These are phyloP conservation scores for Lathyrus oleraceus DNA, from an alignment of 306 rosid genomes.

Conservation along the genomic window DNA sequence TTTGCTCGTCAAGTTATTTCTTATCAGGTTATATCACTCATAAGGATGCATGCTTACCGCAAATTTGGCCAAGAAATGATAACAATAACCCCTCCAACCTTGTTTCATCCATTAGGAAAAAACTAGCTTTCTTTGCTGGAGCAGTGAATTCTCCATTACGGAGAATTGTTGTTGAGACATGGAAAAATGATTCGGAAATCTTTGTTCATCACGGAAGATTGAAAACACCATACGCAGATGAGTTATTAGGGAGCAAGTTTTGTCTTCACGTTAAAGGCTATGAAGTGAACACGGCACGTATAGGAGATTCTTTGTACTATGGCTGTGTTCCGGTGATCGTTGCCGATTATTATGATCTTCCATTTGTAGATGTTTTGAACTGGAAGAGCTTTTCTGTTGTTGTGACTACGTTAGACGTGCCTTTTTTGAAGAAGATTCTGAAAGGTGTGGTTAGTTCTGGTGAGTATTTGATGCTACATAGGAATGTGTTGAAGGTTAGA, in stretches of 20 bases:
- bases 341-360: conserved; percentile 79
- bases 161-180: conserved; percentile 47
- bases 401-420: conserved; percentile 61
- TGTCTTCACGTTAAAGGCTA: conserved; percentile 89
- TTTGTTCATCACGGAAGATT: conserved; percentile 74
- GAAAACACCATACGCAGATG: conserved; percentile 75
- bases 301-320: conserved; percentile 73
- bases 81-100: conserved; percentile 48
- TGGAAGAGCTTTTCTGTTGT: conserved; percentile 70
- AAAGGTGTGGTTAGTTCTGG: conserved; percentile 46
- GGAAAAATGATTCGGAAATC: conserved; percentile 77
- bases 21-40: conserved; percentile 59
- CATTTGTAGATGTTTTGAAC: conserved; percentile 69
- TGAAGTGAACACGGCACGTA: conserved; percentile 86
- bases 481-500: conserved; percentile 67
- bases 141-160: conserved; percentile 65
- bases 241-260: conserved; percentile 73
- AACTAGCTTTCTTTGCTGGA: conserved; percentile 87
- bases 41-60: conserved; percentile 77
- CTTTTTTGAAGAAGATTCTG: conserved; percentile 60
- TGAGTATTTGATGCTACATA: conserved; percentile 53
- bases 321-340: conserved; percentile 87
- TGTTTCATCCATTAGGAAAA: conserved; percentile 60
- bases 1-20: conserved; percentile 77
- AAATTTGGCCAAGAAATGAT: conserved; percentile 73